These are phyloP conservation scores for Arthrocladium fulminans DNA, from an alignment of 2,329 filamentous ascomycete species.

Conservation along the genomic window DNA sequence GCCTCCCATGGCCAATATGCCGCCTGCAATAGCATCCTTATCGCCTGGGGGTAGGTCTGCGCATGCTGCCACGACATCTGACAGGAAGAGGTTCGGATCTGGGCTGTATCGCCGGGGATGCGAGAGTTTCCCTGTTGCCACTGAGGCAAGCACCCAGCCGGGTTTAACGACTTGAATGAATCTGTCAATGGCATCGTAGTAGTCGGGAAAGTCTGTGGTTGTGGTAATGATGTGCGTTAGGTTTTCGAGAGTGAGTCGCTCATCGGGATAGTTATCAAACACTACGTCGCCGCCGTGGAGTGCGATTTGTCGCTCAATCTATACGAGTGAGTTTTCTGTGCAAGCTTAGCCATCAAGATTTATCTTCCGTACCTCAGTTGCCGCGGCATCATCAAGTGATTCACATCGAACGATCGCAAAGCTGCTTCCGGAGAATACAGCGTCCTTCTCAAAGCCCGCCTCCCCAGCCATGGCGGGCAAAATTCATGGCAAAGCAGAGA, in stretches of 20 bases:
- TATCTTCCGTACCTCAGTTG: not conserved
- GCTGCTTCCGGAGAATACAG: slow-evolving; percentile 37
- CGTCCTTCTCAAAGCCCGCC: not conserved
- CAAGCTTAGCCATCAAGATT: not conserved
- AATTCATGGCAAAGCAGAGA: not conserved
- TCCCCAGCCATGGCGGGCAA: slow-evolving; percentile 24
- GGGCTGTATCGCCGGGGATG: slow-evolving; percentile 80
- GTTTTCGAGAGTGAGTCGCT: slow-evolving; percentile 33
- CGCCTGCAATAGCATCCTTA: slow-evolving; percentile 84
- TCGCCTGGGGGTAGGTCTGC: slow-evolving; percentile 77
- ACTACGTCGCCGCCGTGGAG: slow-evolving; percentile 42
- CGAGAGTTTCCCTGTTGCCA: slow-evolving; percentile 60
- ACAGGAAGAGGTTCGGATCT: slow-evolving; percentile 83
- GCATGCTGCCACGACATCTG: slow-evolving; percentile 71
- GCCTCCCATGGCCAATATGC: slow-evolving; percentile 80
- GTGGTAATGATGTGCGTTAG: slow-evolving; percentile 62
- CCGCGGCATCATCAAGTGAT: slow-evolving; percentile 27
- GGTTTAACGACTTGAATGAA: slow-evolving; percentile 80
- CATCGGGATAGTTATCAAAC: slow-evolving; percentile 31
- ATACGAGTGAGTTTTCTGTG: slow-evolving; percentile 2
- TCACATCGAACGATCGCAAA: slow-evolving; percentile 39
- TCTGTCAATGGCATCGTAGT: slow-evolving; percentile 60
- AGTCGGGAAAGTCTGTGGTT: slow-evolving; percentile 87
- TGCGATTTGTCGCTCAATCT: slow-evolving; percentile 41
- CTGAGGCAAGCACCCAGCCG: slow-evolving; percentile 65